These are phyloP conservation scores for Colletotrichum noveboracense DNA, from an alignment of 2,329 filamentous ascomycete genomes.

Conservation along the genomic window DNA sequence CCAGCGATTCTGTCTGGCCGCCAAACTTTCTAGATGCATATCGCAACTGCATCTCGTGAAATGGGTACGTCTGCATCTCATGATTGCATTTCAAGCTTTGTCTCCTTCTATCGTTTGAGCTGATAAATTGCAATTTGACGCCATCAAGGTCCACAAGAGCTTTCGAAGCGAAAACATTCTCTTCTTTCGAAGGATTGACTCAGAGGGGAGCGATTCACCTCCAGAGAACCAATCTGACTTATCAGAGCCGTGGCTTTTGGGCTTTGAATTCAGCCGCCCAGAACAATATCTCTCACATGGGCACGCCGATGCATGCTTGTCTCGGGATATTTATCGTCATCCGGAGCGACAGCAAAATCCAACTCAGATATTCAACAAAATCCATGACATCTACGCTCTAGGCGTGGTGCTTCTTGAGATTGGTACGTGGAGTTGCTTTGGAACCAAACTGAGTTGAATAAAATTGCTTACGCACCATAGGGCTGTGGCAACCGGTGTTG, in stretches of 20 bases:
- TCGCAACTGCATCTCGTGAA: neutral
- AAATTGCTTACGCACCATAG: neutral
- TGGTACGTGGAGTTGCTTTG: accelerated
- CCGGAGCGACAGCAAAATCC: neutral
- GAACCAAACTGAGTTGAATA: accelerated
- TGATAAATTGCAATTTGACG: too few relatives aligned
- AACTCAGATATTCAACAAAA: neutral
- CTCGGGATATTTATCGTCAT: neutral
- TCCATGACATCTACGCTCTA: neutral
- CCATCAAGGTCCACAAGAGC: neutral
- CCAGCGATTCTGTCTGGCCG: neutral
- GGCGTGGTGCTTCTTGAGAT: neutral
- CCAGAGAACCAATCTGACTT: neutral
- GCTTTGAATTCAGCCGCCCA: neutral
- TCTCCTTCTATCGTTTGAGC: too few relatives aligned
- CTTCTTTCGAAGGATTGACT: neutral
- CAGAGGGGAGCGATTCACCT: too few relatives aligned
- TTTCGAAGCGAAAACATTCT: neutral
- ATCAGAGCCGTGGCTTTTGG: neutral
- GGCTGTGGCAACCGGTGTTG: neutral
- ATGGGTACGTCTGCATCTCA: neutral
- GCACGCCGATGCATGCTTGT: neutral
- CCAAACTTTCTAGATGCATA: neutral
- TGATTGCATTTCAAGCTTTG: too few relatives aligned
- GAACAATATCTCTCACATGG: neutral